A percentile compares a stretch with the other conserved stretches of the same genome.
These are phyloP conservation scores for Nepenthes alata DNA, from an alignment of 179 eudicot species.

Conservation along the genomic window DNA sequence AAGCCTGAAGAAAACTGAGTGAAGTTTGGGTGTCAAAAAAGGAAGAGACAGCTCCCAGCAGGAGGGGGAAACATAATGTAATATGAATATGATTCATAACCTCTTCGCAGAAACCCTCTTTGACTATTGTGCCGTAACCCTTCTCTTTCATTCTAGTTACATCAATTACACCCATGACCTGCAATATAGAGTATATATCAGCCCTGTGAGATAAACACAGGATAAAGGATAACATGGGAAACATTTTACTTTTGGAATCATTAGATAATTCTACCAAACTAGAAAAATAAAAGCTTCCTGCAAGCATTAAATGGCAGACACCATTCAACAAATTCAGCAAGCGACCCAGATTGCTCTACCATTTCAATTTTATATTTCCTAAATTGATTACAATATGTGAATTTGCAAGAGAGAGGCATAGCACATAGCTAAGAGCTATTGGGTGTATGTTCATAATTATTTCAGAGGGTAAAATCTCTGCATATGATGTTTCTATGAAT, in stretches of 20 bases:
- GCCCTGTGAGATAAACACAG: conserved; percentile 1
- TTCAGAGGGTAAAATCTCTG: too few relatives aligned
- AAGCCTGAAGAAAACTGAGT: neutral
- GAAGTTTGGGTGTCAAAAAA: neutral
- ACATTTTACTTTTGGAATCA: too few relatives aligned
- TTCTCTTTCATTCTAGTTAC: conserved; percentile 74
- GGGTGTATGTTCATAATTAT: too few relatives aligned
- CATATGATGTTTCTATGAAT: too few relatives aligned
- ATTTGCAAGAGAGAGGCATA: too few relatives aligned
- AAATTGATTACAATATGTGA: neutral
- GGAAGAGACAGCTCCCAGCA: neutral
- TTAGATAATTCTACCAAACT: too few relatives aligned
- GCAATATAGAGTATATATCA: conserved; percentile 13
- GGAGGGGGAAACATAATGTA: neutral
- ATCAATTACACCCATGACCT: conserved; percentile 88
- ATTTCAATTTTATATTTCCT: too few relatives aligned
- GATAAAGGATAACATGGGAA: conserved; percentile 1
- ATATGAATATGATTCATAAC: conserved; percentile 22
- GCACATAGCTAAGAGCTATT: too few relatives aligned
- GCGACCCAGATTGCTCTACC: too few relatives aligned
- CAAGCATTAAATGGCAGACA: too few relatives aligned
- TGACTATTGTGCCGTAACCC: conserved; percentile 74
- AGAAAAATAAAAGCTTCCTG: too few relatives aligned
- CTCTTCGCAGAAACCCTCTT: conserved; percentile 95
- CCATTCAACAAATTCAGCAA: too few relatives aligned